Conservation (phyloP, 768 basidiomycete species). For the Leccinum boreale region DNA sequence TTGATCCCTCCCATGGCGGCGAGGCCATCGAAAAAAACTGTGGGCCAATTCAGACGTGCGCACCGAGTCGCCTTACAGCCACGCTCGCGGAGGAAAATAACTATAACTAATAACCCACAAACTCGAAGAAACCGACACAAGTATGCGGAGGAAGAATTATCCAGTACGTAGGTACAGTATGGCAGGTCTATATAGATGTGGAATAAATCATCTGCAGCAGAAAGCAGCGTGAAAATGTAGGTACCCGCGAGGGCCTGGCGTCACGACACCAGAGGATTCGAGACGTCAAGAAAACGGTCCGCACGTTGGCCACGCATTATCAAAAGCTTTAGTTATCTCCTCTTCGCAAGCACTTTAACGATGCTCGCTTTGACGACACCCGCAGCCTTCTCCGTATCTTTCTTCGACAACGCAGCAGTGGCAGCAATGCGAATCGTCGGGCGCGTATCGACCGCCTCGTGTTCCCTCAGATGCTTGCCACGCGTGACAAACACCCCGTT, state of each 20-base stretch:
- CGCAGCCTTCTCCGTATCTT: conserved; percentile 90
- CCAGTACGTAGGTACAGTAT: conserved; percentile 14
- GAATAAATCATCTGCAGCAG: conserved; percentile 23
- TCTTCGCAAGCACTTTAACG: conserved; percentile 67
- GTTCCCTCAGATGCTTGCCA: conserved; percentile 75
- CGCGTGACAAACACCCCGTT: conserved; percentile 87
- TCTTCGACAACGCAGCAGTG: conserved; percentile 74
- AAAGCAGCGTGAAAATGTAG: neutral
- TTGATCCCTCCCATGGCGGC: no score
- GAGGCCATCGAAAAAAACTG: no score
- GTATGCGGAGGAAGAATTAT: conserved; percentile 4
- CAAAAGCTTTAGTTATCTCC: conserved; percentile 40
- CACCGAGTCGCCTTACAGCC: neutral
- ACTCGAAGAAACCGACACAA: neutral
- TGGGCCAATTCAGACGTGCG: neutral
- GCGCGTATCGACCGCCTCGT: conserved; percentile 77
- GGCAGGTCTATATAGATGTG: conserved; percentile 25
- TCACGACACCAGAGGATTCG: neutral
- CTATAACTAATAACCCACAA: neutral
- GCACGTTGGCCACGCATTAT: neutral
- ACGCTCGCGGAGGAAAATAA: neutral
- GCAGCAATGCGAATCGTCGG: conserved; percentile 87
- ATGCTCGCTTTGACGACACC: conserved; percentile 69
- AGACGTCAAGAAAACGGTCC: neutral
- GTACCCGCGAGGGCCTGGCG: neutral